Evolutionary conservation across 2,329 filamentous ascomycete genomes (phyloP), one percentile per base, ranked within the genome.

Genomic region (Alternaria atra): DNA sequence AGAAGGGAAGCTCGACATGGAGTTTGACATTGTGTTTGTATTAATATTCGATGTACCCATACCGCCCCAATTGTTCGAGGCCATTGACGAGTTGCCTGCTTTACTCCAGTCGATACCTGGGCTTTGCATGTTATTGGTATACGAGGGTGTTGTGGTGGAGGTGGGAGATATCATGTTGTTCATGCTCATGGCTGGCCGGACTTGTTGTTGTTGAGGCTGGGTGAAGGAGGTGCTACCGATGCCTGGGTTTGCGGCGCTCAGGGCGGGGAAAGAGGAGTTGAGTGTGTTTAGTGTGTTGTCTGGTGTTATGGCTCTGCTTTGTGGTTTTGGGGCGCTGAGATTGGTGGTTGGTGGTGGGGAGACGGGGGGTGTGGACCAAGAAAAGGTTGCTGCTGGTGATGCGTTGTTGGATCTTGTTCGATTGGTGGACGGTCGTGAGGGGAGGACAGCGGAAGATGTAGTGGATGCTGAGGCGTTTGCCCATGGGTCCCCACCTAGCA

Each of bases 271-370:
- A 7, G 74, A 73, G 2, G 74, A 73, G 54, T 77, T 77, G 39
- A 78, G 68, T 4, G 69, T 77, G 52, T 76, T 81, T 52, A 85
- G 69, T 32, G 78, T 82, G 55, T 80, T 81, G 70, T 86, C 84
- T 8, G 84, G 84, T 10, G 84, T 86, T 29, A 86, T 81, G 6
- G 84, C 82, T 25, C 84, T 81, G 54, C 79, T 74, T 10, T 74
- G 62, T 29, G 64, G 58, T 52, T 70, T 68, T 12, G 73, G 64
- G 27, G 67, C 64, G 8, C 70, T 58, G 23, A 77, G 63, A 32
- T 68, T 74, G 2, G 61, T 63, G 10, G 63, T 66, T n/a, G 71
- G 66, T 9, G 73, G 78, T 35, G 79, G 80, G 6, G 76, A 73
- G 0, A 78, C 66, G 4, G 76, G 73, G 5, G 78, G 75, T 7